phyloP scores from a whole-genome alignment of 495 filamentous ascomycete genomes.

The Neurospora sp. region DNA sequence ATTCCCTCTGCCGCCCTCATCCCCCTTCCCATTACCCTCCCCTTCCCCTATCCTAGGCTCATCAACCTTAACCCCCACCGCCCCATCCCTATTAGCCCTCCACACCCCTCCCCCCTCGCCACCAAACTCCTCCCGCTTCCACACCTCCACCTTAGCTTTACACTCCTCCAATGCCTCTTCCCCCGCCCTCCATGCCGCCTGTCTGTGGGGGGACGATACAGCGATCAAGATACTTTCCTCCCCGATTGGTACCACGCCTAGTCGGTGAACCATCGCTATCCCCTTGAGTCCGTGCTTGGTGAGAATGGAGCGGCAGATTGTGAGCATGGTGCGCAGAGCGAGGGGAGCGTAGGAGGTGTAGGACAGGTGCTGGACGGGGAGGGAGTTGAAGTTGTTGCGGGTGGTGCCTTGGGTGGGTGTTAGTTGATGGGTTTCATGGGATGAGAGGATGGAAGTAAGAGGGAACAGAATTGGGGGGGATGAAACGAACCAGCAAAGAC shows the following conservation, averaged over 20 bases:
- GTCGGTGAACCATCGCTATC: constrained; percentile 75
- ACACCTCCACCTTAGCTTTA: constrained; percentile 82
- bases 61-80: constrained; percentile 35
- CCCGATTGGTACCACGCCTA: constrained; percentile 74
- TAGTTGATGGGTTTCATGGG: not conserved
- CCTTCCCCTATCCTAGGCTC: not conserved
- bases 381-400: constrained; percentile 66
- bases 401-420: constrained; percentile 56
- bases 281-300: constrained; percentile 52
- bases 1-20: not conserved
- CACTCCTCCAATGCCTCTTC: constrained; percentile 84
- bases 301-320: constrained; percentile 52
- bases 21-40: not conserved
- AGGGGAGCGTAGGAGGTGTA: constrained; percentile 76
- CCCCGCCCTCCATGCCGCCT: constrained; percentile 77
- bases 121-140: constrained; percentile 89
- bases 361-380: constrained; percentile 64
- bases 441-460: not conserved
- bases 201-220: constrained; percentile 76
- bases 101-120: constrained; percentile 69
- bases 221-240: constrained; percentile 92
- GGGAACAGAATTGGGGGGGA: not conserved
- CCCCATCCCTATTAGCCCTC: constrained; percentile 83
- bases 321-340: constrained; percentile 63
- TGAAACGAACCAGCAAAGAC: constrained; percentile 60